Conservation (phyloP, 1,139 yeast species). For the Yamadazyma jaroonii region DNA sequence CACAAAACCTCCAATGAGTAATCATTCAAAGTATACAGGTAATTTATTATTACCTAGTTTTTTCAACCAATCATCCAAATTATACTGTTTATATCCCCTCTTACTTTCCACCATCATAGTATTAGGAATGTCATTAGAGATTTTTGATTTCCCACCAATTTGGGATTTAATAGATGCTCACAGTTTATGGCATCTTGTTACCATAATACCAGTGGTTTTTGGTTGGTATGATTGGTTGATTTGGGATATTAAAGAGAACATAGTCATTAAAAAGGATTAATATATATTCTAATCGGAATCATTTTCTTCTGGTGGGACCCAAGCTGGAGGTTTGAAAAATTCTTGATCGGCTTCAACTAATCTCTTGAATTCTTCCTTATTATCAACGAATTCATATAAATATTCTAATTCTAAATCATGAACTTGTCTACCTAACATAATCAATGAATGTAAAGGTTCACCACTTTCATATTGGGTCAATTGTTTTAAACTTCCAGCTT, state of each 20-base stretch:
- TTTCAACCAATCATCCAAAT: constrained; percentile 35
- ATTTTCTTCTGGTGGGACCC: constrained; percentile 37
- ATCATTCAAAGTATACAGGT: constrained; percentile 27
- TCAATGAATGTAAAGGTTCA: constrained; percentile 88
- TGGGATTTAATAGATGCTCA: constrained; percentile 81
- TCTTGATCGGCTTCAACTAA: constrained; percentile 72
- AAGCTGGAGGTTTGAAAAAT: constrained; percentile 62
- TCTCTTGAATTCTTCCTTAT: constrained; percentile 56
- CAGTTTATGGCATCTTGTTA: constrained; percentile 85
- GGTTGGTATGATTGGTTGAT: constrained; percentile 51
- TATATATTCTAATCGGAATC: constrained; percentile 8
- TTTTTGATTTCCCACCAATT: constrained; percentile 84
- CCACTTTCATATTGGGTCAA: constrained; percentile 85
- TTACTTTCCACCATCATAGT: constrained; percentile 51
- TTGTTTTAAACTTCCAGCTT: constrained; percentile 79
- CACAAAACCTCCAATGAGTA: constrained; percentile 10
- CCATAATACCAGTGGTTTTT: constrained; percentile 57
- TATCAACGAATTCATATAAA: constrained; percentile 70
- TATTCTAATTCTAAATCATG: constrained; percentile 92
- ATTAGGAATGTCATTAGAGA: constrained; percentile 79
- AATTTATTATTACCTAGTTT: constrained; percentile 31
- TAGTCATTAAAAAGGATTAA: constrained; percentile 4
- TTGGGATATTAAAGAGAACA: constrained; percentile 42
- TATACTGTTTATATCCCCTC: constrained; percentile 42
- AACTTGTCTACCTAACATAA: constrained; percentile 88